Base-by-base conservation (phyloP, 208 protist species). In the Leishmania mexicana region DNA sequence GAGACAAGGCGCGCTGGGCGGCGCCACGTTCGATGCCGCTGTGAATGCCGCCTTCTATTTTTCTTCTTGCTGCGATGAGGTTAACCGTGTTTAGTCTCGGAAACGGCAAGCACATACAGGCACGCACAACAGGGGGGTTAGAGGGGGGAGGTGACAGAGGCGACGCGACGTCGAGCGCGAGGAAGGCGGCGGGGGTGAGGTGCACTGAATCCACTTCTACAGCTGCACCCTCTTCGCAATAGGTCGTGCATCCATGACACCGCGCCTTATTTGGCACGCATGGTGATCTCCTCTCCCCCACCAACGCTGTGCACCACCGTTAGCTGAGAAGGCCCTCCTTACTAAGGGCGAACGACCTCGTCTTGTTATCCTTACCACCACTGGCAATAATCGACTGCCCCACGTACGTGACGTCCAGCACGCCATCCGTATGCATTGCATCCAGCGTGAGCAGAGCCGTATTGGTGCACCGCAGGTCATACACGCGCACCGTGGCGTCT, bases 361-460 rank as follows among this genome's bases (percentile, higher is more conserved):
- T 95, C 78, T 92, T 94, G 85, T 95, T 95, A 76, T 96, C 93
- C 68, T 96, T 96, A 47, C 91, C 93, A 70, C 93, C 89, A n/a
- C 87, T 93, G 38, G 87, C 93, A 57, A 96, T 88, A 45, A 88
- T 74, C 21, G 86, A 87, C 13, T 88, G 76, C 4, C 93, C 93
- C 8, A 81, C 90, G 84, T 95, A 96, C 15, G 90, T 89, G 31
- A 96, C 90, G 67, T 95, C 93, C 53, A 96, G 82, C 49, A 96
- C 91, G 40, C 91, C 93, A 74, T 96, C 93, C 6, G 91, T 96
- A 90, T 96, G 93, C 64, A 94, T 79, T 35, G 87, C 80, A 75
- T 96, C 93, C 15, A 93, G 85, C 4, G 90, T 94, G 71, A 96
- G 88, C 40, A 96, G 84, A 3, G 93, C 79, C 7, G 80, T 82